A percentile compares a stretch with the other conserved stretches of the same genome.
phyloP scores from a whole-genome alignment of 2,329 filamentous ascomycete genomes.

The Clonostachys chloroleuca region DNA sequence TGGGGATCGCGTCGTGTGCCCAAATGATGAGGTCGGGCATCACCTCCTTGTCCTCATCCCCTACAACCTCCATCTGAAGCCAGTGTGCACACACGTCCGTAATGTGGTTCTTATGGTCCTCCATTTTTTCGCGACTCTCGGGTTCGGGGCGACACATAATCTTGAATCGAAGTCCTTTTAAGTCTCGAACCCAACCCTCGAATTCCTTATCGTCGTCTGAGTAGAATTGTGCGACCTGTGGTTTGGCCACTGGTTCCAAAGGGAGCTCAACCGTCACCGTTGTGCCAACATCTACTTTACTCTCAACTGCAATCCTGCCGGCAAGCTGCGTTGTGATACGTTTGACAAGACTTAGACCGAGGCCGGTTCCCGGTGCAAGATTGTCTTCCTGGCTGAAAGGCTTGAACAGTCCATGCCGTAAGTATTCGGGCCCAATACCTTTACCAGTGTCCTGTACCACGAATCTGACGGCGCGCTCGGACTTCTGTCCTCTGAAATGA shows the following conservation, averaged over 20 bases:
- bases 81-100: conserved; percentile 8
- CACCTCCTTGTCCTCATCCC: conserved; percentile 7
- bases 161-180: too few relatives aligned
- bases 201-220: conserved; percentile 16
- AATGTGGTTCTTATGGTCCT: conserved; percentile 4
- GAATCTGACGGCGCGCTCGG: conserved; percentile 17
- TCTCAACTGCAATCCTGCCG: conserved; percentile 56
- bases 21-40: conserved; percentile 18
- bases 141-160: too few relatives aligned
- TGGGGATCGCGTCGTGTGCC: conserved; percentile 6
- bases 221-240: conserved; percentile 6
- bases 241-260: conserved; percentile 27
- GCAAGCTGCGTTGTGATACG: conserved; percentile 52
- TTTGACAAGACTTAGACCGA: conserved; percentile 63
- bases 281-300: conserved; percentile 26
- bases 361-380: conserved; percentile 54
- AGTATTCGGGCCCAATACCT: conserved; percentile 60
- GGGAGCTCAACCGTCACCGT: conserved; percentile 24
- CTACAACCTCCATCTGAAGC: conserved; percentile 17
- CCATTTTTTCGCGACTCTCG: too few relatives aligned
- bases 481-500: neutral
- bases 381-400: conserved; percentile 62
- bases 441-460: conserved; percentile 60
- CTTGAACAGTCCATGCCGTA: conserved; percentile 55
- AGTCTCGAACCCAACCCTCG: neutral